These are phyloP conservation scores for Hericium coralloides DNA, from an alignment of 768 basidiomycete species.

Conservation along the genomic window DNA sequence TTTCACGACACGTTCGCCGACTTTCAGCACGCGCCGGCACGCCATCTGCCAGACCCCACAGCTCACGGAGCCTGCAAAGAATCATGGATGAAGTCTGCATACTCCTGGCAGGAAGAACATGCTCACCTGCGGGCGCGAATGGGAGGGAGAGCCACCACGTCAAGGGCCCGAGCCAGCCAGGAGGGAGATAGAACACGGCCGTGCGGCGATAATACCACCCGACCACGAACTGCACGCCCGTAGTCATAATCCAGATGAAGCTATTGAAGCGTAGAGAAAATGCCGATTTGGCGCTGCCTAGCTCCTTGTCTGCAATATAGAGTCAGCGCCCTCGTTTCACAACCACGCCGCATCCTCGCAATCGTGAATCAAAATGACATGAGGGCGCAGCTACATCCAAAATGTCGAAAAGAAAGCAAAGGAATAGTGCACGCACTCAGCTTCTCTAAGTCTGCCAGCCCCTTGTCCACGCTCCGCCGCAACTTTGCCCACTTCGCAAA, in stretches of 20 bases:
- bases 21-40: conserved; percentile 74
- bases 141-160: conserved; percentile 87
- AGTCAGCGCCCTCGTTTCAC: not conserved
- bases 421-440: conserved; percentile 55
- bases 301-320: conserved; percentile 52
- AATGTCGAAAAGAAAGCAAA: not conserved
- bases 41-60: conserved; percentile 96
- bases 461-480: conserved; percentile 85
- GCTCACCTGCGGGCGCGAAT: conserved; percentile 78
- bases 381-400: not conserved
- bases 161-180: conserved; percentile 83
- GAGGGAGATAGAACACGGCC: conserved; percentile 91
- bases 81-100: not conserved
- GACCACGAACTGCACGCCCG: conserved; percentile 73
- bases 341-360: not conserved
- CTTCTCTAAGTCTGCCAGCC: conserved; percentile 82
- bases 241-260: conserved; percentile 76
- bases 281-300: conserved; percentile 69
- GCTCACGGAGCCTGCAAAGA: conserved; percentile 69
- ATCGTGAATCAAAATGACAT: not conserved
- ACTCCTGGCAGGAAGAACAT: not conserved
- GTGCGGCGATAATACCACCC: conserved; percentile 88
- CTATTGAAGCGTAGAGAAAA: conserved; percentile 68
- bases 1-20: conserved; percentile 44
- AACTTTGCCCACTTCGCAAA: conserved; percentile 99